Conservation (phyloP, 345 rosid species). For the Eucalyptus sp. region DNA sequence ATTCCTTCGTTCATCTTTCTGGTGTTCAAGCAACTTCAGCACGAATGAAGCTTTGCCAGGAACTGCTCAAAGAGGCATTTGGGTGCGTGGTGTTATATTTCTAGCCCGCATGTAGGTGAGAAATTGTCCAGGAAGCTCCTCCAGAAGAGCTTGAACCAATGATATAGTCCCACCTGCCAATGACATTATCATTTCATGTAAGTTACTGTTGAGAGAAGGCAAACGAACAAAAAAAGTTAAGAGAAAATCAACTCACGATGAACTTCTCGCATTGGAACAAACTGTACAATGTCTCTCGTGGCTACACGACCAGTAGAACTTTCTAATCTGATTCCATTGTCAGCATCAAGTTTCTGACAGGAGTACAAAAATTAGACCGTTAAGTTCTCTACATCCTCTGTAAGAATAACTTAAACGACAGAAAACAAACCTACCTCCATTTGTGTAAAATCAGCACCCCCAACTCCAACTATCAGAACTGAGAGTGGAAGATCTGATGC, state of each 20-base stretch:
- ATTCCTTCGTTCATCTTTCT: neutral
- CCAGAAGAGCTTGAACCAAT: conserved; percentile 66
- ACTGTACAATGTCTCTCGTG: conserved; percentile 82
- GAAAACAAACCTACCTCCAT: conserved; percentile 61
- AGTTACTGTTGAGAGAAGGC: neutral
- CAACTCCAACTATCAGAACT: conserved; percentile 79
- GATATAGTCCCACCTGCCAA: conserved; percentile 53
- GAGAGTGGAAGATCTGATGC: conserved; percentile 95
- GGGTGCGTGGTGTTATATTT: conserved; percentile 31
- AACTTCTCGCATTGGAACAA: conserved; percentile 73
- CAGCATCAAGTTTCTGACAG: conserved; percentile 73
- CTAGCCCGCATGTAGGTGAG: conserved; percentile 49
- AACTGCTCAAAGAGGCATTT: neutral
- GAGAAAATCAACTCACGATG: conserved; percentile 28
- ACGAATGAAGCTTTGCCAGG: rapidly evolving
- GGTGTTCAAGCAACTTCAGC: neutral
- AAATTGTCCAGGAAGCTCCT: conserved; percentile 86
- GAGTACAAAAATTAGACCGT: neutral
- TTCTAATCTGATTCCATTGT: conserved; percentile 58
- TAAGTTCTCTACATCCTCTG: neutral
- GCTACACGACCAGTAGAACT: conserved; percentile 70
- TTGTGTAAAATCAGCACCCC: conserved; percentile 65
- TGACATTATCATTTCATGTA: neutral
- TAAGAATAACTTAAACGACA: neutral
- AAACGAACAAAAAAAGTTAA: neutral